These are phyloP conservation scores for Euptelea pleiosperma DNA, from an alignment of 164 flowering plant species.

Conservation along the genomic window DNA sequence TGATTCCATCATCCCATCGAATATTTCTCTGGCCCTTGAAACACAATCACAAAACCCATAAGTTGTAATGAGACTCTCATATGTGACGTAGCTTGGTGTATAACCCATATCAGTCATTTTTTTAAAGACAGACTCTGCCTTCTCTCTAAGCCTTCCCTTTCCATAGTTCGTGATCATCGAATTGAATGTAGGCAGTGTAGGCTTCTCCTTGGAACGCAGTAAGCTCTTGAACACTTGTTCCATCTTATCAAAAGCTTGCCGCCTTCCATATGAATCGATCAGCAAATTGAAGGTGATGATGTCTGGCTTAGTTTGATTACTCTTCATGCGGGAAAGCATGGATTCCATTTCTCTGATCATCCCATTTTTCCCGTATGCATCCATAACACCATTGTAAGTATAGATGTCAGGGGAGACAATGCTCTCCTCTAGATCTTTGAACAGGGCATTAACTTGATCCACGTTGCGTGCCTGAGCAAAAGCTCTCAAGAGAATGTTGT, in stretches of 20 bases:
- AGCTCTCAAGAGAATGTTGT: constrained; percentile 89
- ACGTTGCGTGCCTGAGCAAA: constrained; percentile 75
- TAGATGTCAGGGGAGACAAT: constrained; percentile 69
- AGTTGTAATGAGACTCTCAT: constrained; percentile 73
- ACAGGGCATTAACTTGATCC: constrained; percentile 61
- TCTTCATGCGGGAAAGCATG: constrained; percentile 73
- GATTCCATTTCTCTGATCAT: constrained; percentile 90
- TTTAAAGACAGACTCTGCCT: constrained; percentile 54
- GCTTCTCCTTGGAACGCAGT: constrained; percentile 71
- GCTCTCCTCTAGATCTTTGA: constrained; percentile 74
- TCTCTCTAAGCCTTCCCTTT: constrained; percentile 80
- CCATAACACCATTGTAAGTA: constrained; percentile 93
- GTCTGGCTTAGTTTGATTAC: constrained; percentile 72
- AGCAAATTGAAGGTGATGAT: constrained; percentile 77
- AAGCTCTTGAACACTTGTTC: constrained; percentile 89
- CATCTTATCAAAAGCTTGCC: constrained; percentile 88
- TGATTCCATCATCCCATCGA: constrained; percentile 47
- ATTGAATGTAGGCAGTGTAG: constrained; percentile 85
- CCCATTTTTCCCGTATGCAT: constrained; percentile 92
- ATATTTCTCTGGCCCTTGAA: constrained; percentile 69
- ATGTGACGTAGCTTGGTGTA: constrained; percentile 70
- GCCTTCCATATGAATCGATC: constrained; percentile 90
- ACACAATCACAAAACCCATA: constrained; percentile 79
- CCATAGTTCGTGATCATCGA: constrained; percentile 93
- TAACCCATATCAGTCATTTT: constrained; percentile 65